Evolutionary conservation across 768 basidiomycete species (phyloP).

Genomic region (Lepiota brunneoincarnata): DNA sequence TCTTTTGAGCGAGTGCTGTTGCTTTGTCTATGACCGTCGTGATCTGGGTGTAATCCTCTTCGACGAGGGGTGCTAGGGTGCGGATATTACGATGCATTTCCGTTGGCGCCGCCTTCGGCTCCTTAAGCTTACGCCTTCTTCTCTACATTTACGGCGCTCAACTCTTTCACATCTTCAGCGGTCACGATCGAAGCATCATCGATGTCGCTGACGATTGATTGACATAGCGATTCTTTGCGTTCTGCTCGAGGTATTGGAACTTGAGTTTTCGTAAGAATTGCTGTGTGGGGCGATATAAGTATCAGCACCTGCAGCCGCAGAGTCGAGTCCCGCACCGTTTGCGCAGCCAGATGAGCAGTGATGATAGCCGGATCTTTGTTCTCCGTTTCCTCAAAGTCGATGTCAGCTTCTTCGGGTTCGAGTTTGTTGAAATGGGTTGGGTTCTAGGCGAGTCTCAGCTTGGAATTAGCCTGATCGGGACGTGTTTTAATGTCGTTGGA

Average conservation of each 20-base stretch:
- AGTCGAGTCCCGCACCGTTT: constrained; percentile 45
- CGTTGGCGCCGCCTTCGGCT: constrained; percentile 57
- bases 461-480: constrained; percentile 27
- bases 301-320: background rate
- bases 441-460: constrained; percentile 36
- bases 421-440: constrained; percentile 34
- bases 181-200: constrained; percentile 81
- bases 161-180: constrained; percentile 72
- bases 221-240: constrained; percentile 87
- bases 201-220: constrained; percentile 80
- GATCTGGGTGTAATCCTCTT: constrained; percentile 63
- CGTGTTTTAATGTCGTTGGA: constrained; percentile 30
- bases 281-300: constrained; percentile 30
- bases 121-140: constrained; percentile 71
- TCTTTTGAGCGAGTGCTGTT: constrained; percentile 63
- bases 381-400: constrained; percentile 32
- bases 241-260: constrained; percentile 87
- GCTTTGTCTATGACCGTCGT: constrained; percentile 53
- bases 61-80: constrained; percentile 63
- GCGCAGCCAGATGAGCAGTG: constrained; percentile 55
- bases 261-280: constrained; percentile 78
- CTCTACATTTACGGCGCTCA: constrained; percentile 55
- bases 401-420: constrained; percentile 31
- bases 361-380: constrained; percentile 55
- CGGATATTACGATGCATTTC: constrained; percentile 63